Evolutionary conservation across 2,329 filamentous ascomycete species (phyloP).

Genomic region (Phyllachora maydis): DNA sequence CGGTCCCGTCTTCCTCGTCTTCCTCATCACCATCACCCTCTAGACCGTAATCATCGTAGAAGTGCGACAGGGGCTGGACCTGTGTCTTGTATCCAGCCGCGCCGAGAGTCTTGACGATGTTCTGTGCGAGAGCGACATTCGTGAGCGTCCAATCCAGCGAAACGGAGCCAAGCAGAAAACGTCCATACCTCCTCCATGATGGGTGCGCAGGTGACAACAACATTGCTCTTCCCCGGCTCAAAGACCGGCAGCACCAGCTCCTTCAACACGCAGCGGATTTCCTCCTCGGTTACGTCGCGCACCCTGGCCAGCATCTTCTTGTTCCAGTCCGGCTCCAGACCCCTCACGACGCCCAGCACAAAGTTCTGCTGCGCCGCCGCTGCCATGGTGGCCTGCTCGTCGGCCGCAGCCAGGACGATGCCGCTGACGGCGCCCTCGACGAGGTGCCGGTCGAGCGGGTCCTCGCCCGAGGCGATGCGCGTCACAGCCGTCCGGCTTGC

Average conservation of each 20-base stretch:
- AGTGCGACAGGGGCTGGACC: constrained; percentile 53
- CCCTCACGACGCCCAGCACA: constrained; percentile 58
- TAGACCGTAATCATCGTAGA: constrained; percentile 80
- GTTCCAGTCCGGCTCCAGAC: constrained; percentile 58
- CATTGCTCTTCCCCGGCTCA: constrained; percentile 56
- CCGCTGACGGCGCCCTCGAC: constrained; percentile 80
- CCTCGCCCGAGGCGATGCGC: constrained; percentile 50
- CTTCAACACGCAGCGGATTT: constrained; percentile 55
- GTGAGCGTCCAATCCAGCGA: constrained; percentile 3
- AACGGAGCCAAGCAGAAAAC: not conserved
- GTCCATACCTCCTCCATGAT: constrained; percentile 55
- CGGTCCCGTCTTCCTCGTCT: constrained; percentile 34
- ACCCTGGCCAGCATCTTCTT: constrained; percentile 59
- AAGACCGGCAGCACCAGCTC: constrained; percentile 67
- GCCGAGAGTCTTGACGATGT: constrained; percentile 54
- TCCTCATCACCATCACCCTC: constrained; percentile 39
- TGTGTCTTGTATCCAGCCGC: constrained; percentile 60
- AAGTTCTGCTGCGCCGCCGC: constrained; percentile 71
- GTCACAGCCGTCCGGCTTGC: constrained; percentile 57
- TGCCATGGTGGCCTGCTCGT: constrained; percentile 73
- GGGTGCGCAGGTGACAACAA: constrained; percentile 74
- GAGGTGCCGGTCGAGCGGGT: constrained; percentile 56
- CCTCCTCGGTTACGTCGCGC: constrained; percentile 50
- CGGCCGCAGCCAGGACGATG: constrained; percentile 70
- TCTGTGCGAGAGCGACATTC: constrained; percentile 21